phyloP scores from a whole-genome alignment of 768 basidiomycete species.

The Russula olivacea region DNA sequence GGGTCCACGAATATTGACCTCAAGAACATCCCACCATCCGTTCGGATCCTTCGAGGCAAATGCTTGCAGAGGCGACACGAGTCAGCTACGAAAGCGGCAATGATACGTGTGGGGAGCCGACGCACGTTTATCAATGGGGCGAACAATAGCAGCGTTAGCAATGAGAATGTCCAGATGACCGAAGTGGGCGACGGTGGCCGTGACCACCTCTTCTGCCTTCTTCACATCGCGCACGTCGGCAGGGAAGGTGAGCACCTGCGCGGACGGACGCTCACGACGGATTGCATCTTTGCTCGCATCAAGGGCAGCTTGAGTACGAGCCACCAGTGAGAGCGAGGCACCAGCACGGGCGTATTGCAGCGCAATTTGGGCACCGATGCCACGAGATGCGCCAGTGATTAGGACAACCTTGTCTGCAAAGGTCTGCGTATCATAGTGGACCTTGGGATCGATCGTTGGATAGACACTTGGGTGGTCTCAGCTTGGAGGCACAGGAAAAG shows the following conservation, averaged over 20 bases:
- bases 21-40: constrained; percentile 16
- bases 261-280: background rate
- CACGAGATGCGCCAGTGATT: constrained; percentile 27
- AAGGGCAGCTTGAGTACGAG: constrained; percentile 8
- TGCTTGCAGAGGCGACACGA: background rate
- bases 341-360: constrained; percentile 23
- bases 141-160: constrained; percentile 5
- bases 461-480: constrained; percentile 6
- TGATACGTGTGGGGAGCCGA: background rate
- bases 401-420: constrained; percentile 22
- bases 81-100: background rate
- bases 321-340: constrained; percentile 20
- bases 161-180: constrained; percentile 18
- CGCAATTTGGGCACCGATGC: constrained; percentile 26
- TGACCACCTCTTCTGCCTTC: constrained; percentile 3
- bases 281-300: background rate
- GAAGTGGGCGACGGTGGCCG: background rate
- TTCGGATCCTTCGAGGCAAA: constrained; percentile 7
- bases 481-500: background rate
- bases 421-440: constrained; percentile 10
- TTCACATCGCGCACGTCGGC: constrained; percentile 14
- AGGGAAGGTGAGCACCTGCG: constrained; percentile 6
- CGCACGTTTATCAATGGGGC: background rate
- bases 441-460: constrained; percentile 1
- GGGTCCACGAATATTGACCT: constrained; percentile 16